Percentiles rank a stretch among this genome's conserved stretches.
Evolutionary conservation across 331 rosid genomes (phyloP).

Genomic region (Telfairia occidentalis): DNA sequence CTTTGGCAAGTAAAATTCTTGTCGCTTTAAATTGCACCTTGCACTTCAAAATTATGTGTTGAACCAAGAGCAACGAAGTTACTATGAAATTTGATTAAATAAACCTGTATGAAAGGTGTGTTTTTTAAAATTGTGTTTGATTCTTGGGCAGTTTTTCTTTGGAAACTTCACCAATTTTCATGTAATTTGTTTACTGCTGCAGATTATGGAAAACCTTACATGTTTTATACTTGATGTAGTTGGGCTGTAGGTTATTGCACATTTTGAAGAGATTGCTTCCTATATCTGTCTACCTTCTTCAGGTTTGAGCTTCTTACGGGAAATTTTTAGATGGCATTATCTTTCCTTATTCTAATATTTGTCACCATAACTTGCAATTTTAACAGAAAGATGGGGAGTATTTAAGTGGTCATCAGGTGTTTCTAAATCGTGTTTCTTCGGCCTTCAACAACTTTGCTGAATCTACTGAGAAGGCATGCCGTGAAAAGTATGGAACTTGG

Average conservation of each 20-base stretch:
- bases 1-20: neutral
- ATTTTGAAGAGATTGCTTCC: constrained; percentile 94
- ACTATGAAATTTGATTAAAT: neutral
- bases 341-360: constrained; percentile 10
- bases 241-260: constrained; percentile 82
- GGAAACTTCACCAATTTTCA: neutral
- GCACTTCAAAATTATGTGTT: neutral
- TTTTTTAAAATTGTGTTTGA: neutral
- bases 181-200: neutral
- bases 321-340: constrained; percentile 6
- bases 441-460: constrained; percentile 91
- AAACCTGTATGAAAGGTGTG: neutral
- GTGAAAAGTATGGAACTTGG: constrained; percentile 59
- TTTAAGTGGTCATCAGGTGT: constrained; percentile 87
- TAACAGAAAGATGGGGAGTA: constrained; percentile 89
- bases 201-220: constrained; percentile 9
- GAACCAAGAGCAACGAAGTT: neutral
- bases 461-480: constrained; percentile 80
- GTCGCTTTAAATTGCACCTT: neutral
- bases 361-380: constrained; percentile 12
- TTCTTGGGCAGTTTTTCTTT: neutral
- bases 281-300: constrained; percentile 81
- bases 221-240: constrained; percentile 40
- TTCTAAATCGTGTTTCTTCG: constrained; percentile 84
- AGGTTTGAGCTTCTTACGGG: constrained; percentile 38